Conservation (phyloP, 257 asterid species). For the Eustoma russellianum region DNA sequence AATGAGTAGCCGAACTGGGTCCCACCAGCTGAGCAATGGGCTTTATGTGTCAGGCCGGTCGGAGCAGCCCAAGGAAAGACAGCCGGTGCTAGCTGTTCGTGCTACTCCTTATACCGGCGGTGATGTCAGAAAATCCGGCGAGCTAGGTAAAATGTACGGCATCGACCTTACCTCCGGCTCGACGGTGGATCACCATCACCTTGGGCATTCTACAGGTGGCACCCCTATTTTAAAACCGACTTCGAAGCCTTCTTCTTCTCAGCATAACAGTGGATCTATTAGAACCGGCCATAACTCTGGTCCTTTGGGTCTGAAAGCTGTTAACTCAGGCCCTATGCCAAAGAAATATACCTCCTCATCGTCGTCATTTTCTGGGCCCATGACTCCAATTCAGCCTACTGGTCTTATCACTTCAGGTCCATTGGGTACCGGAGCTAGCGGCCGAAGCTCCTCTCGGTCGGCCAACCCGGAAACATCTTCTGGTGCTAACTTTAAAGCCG, state of each 20-base stretch:
- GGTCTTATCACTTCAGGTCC: constrained; percentile 81
- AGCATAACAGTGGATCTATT: constrained; percentile 72
- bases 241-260: constrained; percentile 37
- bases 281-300: constrained; percentile 94
- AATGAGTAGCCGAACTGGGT: constrained; percentile 70
- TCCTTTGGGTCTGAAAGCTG: constrained; percentile 28
- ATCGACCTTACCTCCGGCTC: constrained; percentile 35
- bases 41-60: constrained; percentile 83
- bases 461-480: constrained; percentile 47
- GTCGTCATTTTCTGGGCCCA: constrained; percentile 78
- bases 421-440: constrained; percentile 38
- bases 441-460: constrained; percentile 59
- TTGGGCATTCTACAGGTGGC: constrained; percentile 3
- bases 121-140: constrained; percentile 86
- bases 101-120: constrained; percentile 87
- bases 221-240: constrained; percentile 42
- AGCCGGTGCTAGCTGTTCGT: constrained; percentile 55
- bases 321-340: constrained; percentile 57
- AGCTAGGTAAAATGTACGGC: constrained; percentile 86
- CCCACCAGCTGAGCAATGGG: constrained; percentile 89
- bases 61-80: constrained; percentile 69
- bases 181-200: constrained; percentile 25
- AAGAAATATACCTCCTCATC: constrained; percentile 47
- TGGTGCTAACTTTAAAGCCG: constrained; percentile 16
- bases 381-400: constrained; percentile 67